Percentiles rank a stretch among this genome's conserved stretches.
Evolutionary conservation across 371 early-diverging fungal species (phyloP).

Genomic region (Zychaea mexicana): DNA sequence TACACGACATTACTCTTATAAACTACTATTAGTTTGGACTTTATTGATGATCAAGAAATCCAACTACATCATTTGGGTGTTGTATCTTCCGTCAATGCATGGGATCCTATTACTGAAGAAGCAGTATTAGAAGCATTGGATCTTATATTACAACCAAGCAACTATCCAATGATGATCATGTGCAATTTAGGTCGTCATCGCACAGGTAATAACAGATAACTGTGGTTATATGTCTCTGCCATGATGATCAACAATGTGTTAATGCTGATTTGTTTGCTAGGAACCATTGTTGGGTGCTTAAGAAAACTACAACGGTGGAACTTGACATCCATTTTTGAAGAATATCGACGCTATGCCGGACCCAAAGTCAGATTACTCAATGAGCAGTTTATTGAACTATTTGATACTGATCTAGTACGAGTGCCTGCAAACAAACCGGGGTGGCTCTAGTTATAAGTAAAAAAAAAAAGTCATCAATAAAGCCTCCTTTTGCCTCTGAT

Average conservation of each 20-base stretch:
- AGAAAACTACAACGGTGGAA: slow-evolving; percentile 97
- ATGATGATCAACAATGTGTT: too few relatives aligned
- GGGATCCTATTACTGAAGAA: slow-evolving; percentile 97
- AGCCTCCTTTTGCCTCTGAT: too few relatives aligned
- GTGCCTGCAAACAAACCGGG: slow-evolving; percentile 78
- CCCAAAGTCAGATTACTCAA: slow-evolving; percentile 92
- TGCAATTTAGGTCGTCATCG: slow-evolving; percentile 96
- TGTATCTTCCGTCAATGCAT: slow-evolving; percentile 81
- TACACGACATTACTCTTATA: background rate
- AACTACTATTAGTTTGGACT: slow-evolving; percentile 68
- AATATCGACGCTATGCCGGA: slow-evolving; percentile 96
- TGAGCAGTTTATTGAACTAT: slow-evolving; percentile 94
- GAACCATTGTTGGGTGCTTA: slow-evolving; percentile 95
- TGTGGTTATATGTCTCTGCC: background rate
- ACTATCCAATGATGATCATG: slow-evolving; percentile 96
- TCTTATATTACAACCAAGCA: slow-evolving; percentile 82
- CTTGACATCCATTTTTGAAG: slow-evolving; percentile 96
- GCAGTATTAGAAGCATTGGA: slow-evolving; percentile 91
- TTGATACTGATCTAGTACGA: slow-evolving; percentile 92
- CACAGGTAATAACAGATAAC: slow-evolving; percentile 67
- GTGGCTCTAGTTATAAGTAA: slow-evolving; percentile 63
- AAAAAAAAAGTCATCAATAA: background rate
- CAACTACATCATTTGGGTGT: slow-evolving; percentile 84
- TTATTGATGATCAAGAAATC: slow-evolving; percentile 97
- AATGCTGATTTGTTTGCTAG: too few relatives aligned